phyloP scores from a whole-genome alignment of 805 yeast species.

The Starmerella roubikii region DNA sequence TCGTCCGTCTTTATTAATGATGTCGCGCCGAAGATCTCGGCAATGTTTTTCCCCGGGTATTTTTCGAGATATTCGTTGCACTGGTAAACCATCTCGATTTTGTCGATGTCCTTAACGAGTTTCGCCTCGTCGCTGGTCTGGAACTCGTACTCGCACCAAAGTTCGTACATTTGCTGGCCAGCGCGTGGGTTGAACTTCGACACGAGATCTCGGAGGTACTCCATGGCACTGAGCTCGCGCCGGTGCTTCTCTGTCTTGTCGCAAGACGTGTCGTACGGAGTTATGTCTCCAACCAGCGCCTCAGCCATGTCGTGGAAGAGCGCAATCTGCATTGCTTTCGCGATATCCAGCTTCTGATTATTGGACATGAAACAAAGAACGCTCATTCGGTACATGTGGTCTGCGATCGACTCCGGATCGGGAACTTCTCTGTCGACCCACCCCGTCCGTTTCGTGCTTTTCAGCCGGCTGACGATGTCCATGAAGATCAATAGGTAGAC shows the following conservation, averaged over 20 bases:
- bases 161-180: conserved; percentile 49
- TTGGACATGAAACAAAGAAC: conserved; percentile 58
- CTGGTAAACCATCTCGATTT: conserved; percentile 59
- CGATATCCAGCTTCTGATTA: conserved; percentile 39
- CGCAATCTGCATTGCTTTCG: conserved; percentile 71
- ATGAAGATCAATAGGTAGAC: conserved; percentile 34
- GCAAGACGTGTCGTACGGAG: conserved; percentile 57
- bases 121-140: conserved; percentile 69
- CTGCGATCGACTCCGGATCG: conserved; percentile 63
- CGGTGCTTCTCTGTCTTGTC: conserved; percentile 70
- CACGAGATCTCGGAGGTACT: conserved; percentile 48
- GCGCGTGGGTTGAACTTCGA: conserved; percentile 49
- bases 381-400: conserved; percentile 93
- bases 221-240: conserved; percentile 62
- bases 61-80: conserved; percentile 54
- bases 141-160: conserved; percentile 85
- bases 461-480: conserved; percentile 57
- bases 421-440: conserved; percentile 64
- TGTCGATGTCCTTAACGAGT: conserved; percentile 88
- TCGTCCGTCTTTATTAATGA: conserved; percentile 54
- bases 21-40: conserved; percentile 56
- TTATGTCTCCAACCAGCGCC: conserved; percentile 84
- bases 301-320: conserved; percentile 92
- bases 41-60: conserved; percentile 42
- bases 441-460: conserved; percentile 78